Conservation (phyloP, 768 basidiomycete genomes). For the Lactarius hatsudake region DNA sequence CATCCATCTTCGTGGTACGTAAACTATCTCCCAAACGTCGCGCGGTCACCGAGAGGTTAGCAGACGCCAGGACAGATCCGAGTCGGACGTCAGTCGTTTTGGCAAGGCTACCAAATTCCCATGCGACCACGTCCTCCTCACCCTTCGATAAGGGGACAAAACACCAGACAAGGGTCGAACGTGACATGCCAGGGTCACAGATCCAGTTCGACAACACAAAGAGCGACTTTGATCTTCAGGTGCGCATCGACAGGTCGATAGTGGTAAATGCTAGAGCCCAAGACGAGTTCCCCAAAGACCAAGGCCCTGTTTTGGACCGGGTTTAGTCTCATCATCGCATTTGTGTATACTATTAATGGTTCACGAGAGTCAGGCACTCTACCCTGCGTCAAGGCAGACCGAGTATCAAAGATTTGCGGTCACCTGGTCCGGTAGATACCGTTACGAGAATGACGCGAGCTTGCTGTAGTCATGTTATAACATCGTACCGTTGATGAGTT, state of each 20-base stretch:
- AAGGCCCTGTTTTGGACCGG: neutral
- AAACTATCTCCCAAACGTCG: neutral
- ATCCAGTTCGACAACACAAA: neutral
- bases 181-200: neutral
- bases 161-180: neutral
- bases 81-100: neutral
- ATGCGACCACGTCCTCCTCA: neutral
- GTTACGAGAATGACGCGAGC: neutral
- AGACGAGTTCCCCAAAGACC: neutral
- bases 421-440: neutral
- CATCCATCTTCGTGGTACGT: conserved; percentile 35
- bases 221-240: conserved; percentile 26
- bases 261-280: neutral
- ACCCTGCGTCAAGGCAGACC: no score
- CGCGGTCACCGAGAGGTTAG: neutral
- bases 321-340: neutral
- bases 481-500: neutral
- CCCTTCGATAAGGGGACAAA: neutral
- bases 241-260: conserved; percentile 18
- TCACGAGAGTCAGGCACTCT: neutral
- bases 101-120: neutral
- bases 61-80: conserved; percentile 28
- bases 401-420: no score
- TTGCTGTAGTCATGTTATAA: no score
- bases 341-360: neutral